phyloP scores from a whole-genome alignment of 2,329 filamentous ascomycete species.

The Thielaviopsis populi region DNA sequence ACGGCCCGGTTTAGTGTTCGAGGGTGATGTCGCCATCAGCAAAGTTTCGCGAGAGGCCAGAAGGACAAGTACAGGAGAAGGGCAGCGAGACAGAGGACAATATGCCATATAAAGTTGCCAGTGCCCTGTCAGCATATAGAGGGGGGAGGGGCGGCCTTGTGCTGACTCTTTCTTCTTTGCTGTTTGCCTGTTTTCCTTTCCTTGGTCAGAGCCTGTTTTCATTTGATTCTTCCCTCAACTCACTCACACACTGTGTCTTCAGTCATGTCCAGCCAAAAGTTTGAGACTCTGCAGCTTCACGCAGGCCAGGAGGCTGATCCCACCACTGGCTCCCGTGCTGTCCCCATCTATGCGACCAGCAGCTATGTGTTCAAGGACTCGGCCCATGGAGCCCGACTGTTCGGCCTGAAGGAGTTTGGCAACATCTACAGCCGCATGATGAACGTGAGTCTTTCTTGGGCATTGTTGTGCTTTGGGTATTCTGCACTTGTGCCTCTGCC shows the following conservation, averaged over 20 bases:
- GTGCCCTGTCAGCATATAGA: neutral
- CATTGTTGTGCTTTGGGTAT: neutral
- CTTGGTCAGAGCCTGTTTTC: neutral
- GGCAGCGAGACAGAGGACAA: neutral
- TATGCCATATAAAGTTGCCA: neutral
- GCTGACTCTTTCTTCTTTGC: neutral
- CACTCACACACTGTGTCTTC: neutral
- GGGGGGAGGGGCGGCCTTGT: neutral
- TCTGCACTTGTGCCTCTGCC: no score
- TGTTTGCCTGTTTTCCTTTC: neutral
- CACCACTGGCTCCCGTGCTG: constrained; percentile 71
- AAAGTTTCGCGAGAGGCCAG: neutral
- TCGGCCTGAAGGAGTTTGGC: constrained; percentile 90
- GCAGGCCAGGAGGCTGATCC: constrained; percentile 71
- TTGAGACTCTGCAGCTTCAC: constrained; percentile 76
- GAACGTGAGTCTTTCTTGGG: constrained; percentile 43
- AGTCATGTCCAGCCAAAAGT: constrained; percentile 39
- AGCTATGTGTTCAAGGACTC: constrained; percentile 93
- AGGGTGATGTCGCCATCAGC: constrained; percentile 7
- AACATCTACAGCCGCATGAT: constrained; percentile 97
- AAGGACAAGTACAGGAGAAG: neutral
- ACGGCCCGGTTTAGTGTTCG: neutral
- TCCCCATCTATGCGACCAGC: constrained; percentile 92
- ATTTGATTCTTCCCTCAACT: constrained; percentile 18
- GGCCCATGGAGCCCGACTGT: constrained; percentile 84